A percentile compares a stretch with the other conserved stretches of the same genome.
These are phyloP conservation scores for Petunia axillaris DNA, from an alignment of 257 asterid genomes.

Conservation along the genomic window DNA sequence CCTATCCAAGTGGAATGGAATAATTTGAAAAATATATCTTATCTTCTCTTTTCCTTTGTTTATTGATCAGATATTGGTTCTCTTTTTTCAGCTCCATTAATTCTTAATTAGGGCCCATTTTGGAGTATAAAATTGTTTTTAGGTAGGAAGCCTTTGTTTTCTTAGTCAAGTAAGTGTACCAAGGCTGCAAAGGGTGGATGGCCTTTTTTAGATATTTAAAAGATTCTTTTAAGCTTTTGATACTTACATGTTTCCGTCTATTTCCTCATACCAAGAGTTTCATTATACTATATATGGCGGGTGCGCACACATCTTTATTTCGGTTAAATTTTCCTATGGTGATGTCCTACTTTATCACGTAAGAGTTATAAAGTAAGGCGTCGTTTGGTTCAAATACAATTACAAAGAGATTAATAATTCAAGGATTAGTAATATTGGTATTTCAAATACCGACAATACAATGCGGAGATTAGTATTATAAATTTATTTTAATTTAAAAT, in stretches of 20 bases:
- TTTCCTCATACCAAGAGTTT: neutral
- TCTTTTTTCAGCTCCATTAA: constrained; percentile 25
- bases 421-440: too few relatives aligned
- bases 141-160: neutral
- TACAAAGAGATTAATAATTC: too few relatives aligned
- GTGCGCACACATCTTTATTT: too few relatives aligned
- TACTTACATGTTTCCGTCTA: neutral
- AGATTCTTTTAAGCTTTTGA: neutral
- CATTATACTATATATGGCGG: too few relatives aligned
- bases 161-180: neutral
- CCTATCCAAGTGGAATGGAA: neutral
- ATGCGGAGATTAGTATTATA: too few relatives aligned
- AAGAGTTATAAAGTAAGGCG: too few relatives aligned
- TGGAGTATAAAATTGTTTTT: neutral
- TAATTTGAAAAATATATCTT: neutral
- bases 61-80: constrained; percentile 23
- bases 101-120: neutral
- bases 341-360: too few relatives aligned
- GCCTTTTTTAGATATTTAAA: neutral
- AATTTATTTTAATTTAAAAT: too few relatives aligned
- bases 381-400: too few relatives aligned
- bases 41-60: constrained; percentile 17
- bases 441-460: too few relatives aligned
- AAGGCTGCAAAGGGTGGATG: constrained; percentile 6
- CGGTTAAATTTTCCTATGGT: too few relatives aligned